Percentiles rank a stretch among this genome's conserved stretches.
Conservation (phyloP, 1,284 basidiomycete species). For the Ceratobasidium sp. region DNA sequence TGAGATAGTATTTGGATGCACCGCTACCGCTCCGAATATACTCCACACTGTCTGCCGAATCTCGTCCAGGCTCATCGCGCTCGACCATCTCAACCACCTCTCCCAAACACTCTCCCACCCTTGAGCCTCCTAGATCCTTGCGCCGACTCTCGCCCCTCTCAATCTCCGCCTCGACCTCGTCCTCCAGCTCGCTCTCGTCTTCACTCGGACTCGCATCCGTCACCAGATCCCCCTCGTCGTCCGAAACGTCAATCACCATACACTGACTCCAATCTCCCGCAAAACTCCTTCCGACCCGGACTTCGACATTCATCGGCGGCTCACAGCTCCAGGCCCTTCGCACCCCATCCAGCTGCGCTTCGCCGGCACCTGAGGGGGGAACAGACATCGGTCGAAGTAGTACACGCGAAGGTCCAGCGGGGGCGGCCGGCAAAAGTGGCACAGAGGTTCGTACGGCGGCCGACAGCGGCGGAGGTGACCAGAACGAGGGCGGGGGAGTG, state of each 20-base stretch:
- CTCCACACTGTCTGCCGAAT: neutral
- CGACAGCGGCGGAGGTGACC: conserved; percentile 34
- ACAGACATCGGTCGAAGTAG: conserved; percentile 30
- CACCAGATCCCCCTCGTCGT: conserved; percentile 19
- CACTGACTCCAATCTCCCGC: conserved; percentile 40
- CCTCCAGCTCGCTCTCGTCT: conserved; percentile 25
- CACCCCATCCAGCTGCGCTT: conserved; percentile 1
- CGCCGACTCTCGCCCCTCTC: neutral
- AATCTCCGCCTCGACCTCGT: neutral
- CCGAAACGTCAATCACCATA: conserved; percentile 39
- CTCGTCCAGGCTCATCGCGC: neutral
- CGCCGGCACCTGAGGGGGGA: conserved; percentile 8
- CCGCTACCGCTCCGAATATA: neutral
- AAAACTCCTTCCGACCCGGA: conserved; percentile 23
- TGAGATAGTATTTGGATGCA: neutral
- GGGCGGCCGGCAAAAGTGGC: neutral
- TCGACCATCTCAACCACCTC: neutral
- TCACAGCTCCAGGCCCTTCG: conserved; percentile 38
- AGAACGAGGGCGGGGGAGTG: conserved; percentile 37
- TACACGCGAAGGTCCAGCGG: neutral
- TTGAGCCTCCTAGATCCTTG: neutral
- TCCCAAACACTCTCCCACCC: neutral
- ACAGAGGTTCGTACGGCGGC: conserved; percentile 27
- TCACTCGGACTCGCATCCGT: conserved; percentile 14
- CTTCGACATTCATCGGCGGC: conserved; percentile 15